A percentile compares a stretch with the other conserved stretches of the same genome.
These are phyloP conservation scores for Phytophthora citricola DNA, from an alignment of 352 stramenopile genomes.

Conservation along the genomic window DNA sequence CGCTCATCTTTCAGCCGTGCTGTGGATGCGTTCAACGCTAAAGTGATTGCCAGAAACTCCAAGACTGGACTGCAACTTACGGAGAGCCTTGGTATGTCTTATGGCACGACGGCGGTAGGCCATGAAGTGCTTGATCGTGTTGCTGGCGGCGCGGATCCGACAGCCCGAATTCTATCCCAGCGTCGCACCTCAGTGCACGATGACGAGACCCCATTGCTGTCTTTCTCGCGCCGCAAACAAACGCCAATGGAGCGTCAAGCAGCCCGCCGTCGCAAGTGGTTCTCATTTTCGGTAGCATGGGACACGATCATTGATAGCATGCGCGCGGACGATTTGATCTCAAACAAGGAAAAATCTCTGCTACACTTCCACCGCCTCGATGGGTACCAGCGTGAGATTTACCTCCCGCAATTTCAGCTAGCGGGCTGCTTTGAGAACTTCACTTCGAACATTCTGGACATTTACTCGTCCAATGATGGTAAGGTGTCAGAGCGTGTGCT, in stretches of 20 bases:
- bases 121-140: constrained; percentile 71
- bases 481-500: constrained; percentile 74
- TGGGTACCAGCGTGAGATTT: constrained; percentile 97
- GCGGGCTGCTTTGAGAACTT: constrained; percentile 96
- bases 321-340: constrained; percentile 92
- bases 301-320: constrained; percentile 98
- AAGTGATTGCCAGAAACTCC: constrained; percentile 81
- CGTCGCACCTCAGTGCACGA: constrained; percentile 44
- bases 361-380: constrained; percentile 97
- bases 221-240: constrained; percentile 88
- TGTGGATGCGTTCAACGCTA: constrained; percentile 87
- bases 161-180: constrained; percentile 36
- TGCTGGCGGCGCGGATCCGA: constrained; percentile 41
- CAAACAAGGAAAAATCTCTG: constrained; percentile 87
- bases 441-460: constrained; percentile 71
- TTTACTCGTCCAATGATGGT: constrained; percentile 67
- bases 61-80: constrained; percentile 76
- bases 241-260: constrained; percentile 85
- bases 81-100: constrained; percentile 45
- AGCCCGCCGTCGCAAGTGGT: constrained; percentile 97
- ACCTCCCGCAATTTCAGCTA: constrained; percentile 98
- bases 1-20: constrained; percentile 87
- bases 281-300: constrained; percentile 98
- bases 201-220: constrained; percentile 83
- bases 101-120: constrained; percentile 56